Percentiles rank a stretch among this genome's conserved stretches.
Evolutionary conservation across 805 yeast species (phyloP).

Genomic region (Metschnikowia proteae): DNA sequence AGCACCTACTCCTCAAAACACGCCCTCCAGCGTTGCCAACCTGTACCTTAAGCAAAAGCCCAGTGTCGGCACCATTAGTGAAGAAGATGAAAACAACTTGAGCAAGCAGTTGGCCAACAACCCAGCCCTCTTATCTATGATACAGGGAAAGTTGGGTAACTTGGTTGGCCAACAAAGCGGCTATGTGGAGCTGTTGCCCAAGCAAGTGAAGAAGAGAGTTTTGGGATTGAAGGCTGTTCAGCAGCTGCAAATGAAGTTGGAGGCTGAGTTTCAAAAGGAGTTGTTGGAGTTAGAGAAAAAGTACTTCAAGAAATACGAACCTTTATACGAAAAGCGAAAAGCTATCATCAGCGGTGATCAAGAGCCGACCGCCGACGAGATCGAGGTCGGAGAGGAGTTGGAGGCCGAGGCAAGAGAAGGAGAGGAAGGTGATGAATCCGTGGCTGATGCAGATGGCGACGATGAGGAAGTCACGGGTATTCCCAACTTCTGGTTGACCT

Average conservation of each 20-base stretch:
- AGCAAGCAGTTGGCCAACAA: conserved; percentile 59
- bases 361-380: conserved; percentile 77
- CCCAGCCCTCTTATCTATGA: conserved; percentile 81
- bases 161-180: conserved; percentile 86
- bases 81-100: conserved; percentile 35
- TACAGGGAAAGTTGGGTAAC: conserved; percentile 82
- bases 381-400: conserved; percentile 71
- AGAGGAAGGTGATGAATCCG: conserved; percentile 38
- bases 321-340: conserved; percentile 71
- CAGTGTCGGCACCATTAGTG: conserved; percentile 61
- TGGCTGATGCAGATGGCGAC: conserved; percentile 41
- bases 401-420: conserved; percentile 53
- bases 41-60: conserved; percentile 66
- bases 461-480: conserved; percentile 62
- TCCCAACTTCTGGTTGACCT: conserved; percentile 96
- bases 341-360: conserved; percentile 65
- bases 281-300: conserved; percentile 81
- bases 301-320: conserved; percentile 67
- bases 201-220: conserved; percentile 68
- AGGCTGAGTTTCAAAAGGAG: conserved; percentile 88
- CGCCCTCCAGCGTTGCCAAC: conserved; percentile 83
- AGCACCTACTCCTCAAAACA: conserved; percentile 98
- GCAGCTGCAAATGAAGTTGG: conserved; percentile 72
- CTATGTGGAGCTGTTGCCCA: conserved; percentile 74
- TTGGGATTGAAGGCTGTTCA: conserved; percentile 81